Evolutionary conservation across 73 alveolate genomes (phyloP).

Genomic region (Stentor coeruleus): DNA sequence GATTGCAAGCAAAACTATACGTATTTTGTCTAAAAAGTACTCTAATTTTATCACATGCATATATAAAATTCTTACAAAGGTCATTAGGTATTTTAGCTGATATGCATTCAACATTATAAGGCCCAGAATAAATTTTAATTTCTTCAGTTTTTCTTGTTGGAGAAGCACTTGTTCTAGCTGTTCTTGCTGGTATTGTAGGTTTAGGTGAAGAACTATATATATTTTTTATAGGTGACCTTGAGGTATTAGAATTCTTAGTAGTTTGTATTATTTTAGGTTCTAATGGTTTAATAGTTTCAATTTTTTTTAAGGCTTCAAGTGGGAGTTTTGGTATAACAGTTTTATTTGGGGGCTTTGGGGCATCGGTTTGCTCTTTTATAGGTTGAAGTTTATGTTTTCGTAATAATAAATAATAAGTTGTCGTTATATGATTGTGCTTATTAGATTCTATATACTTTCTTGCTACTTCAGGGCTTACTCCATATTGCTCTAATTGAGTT

Average conservation of each 20-base stretch:
- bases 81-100: background rate
- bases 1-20: background rate
- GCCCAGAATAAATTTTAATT: background rate
- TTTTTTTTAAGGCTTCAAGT: background rate
- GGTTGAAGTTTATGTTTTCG: conserved; percentile 43
- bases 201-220: background rate
- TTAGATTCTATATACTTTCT: conserved; percentile 78
- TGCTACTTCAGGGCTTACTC: conserved; percentile 66
- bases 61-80: background rate
- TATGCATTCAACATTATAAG: background rate
- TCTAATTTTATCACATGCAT: background rate
- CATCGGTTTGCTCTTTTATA: conserved; percentile 4
- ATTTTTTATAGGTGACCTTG: background rate
- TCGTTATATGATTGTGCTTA: conserved; percentile 88
- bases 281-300: background rate
- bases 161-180: background rate
- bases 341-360: background rate
- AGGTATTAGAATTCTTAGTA: background rate
- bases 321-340: conserved; percentile 11
- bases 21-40: background rate
- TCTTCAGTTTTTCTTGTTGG: conserved; percentile 2
- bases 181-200: background rate
- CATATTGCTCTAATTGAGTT: conserved; percentile 52
- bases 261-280: background rate
- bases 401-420: conserved; percentile 83